phyloP scores from a whole-genome alignment of 2,329 filamentous ascomycete species.

The Macrophomina phaseolina region DNA sequence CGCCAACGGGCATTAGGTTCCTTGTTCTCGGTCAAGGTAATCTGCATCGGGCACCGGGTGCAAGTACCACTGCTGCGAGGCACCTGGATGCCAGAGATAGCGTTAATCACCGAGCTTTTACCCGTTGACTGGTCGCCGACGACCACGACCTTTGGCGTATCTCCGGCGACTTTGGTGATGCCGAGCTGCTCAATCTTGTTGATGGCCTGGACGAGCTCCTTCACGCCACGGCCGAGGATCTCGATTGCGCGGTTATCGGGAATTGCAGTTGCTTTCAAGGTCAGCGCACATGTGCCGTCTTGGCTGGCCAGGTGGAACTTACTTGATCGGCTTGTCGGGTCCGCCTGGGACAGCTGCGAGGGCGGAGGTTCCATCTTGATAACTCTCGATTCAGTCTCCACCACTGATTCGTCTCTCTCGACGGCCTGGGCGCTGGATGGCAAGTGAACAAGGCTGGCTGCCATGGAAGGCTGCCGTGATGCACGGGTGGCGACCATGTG shows the following conservation, averaged over 20 bases:
- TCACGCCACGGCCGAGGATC: constrained; percentile 45
- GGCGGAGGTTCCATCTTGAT: not conserved
- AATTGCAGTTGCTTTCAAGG: not conserved
- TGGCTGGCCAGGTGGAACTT: not conserved
- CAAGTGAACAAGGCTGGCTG: not conserved
- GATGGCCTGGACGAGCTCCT: constrained; percentile 69
- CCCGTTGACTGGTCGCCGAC: constrained; percentile 86
- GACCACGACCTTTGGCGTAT: constrained; percentile 78
- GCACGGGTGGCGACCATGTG: not conserved
- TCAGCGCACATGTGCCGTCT: not conserved
- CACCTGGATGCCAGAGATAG: constrained; percentile 67
- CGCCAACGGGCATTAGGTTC: constrained; percentile 60
- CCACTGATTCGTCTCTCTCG: not conserved
- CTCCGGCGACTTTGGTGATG: constrained; percentile 69
- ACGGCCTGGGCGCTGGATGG: not conserved
- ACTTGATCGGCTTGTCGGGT: constrained; percentile 1
- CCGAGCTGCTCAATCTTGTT: constrained; percentile 71
- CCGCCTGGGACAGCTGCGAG: not conserved
- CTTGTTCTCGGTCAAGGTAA: constrained; percentile 67
- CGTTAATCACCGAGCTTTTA: constrained; percentile 69
- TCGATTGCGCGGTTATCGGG: constrained; percentile 6
- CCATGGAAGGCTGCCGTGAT: not conserved
- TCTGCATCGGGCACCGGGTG: constrained; percentile 81
- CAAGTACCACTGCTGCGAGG: constrained; percentile 75
- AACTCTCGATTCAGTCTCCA: not conserved